Percentiles rank a stretch among this genome's conserved stretches.
Conservation (phyloP, 768 basidiomycete species). For the Mycena polygramma region DNA sequence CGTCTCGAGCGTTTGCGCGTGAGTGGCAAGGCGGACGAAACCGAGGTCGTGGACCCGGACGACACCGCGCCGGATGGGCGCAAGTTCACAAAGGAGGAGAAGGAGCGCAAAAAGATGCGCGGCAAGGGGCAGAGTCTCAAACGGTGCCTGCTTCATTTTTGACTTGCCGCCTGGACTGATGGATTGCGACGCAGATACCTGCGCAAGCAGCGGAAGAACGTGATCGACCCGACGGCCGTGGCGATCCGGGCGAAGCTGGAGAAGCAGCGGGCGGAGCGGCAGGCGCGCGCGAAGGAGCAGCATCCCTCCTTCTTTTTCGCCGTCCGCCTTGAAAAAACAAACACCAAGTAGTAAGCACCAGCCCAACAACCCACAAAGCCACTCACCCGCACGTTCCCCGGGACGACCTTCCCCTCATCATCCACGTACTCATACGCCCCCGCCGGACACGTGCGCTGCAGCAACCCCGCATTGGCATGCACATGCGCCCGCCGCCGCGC, state of each 20-base stretch:
- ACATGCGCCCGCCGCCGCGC: conserved; percentile 75
- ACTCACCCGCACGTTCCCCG: conserved; percentile 45
- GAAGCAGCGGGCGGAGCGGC: conserved; percentile 63
- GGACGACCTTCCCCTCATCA: conserved; percentile 52
- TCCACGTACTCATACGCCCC: conserved; percentile 97
- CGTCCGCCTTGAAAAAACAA: conserved; percentile 29
- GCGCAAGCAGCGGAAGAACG: conserved; percentile 94
- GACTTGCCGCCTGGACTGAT: background rate
- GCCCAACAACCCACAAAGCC: background rate
- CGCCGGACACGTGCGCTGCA: conserved; percentile 94
- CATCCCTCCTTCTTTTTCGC: conserved; percentile 68
- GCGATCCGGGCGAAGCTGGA: conserved; percentile 78
- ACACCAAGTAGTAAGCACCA: conserved; percentile 7
- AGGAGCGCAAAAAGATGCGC: conserved; percentile 85
- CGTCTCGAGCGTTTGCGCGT: conserved; percentile 83
- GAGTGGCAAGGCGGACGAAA: conserved; percentile 80
- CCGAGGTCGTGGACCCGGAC: conserved; percentile 61
- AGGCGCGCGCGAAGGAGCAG: conserved; percentile 48
- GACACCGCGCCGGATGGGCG: conserved; percentile 56
- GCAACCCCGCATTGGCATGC: conserved; percentile 79
- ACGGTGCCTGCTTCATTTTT: conserved; percentile 55
- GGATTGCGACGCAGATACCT: conserved; percentile 61
- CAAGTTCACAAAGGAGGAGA: conserved; percentile 51
- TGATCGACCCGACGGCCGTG: conserved; percentile 87
- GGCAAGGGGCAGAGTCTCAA: conserved; percentile 91